These are phyloP conservation scores for Solanum pimpinellifolium DNA, from an alignment of 257 asterid genomes.

Conservation along the genomic window DNA sequence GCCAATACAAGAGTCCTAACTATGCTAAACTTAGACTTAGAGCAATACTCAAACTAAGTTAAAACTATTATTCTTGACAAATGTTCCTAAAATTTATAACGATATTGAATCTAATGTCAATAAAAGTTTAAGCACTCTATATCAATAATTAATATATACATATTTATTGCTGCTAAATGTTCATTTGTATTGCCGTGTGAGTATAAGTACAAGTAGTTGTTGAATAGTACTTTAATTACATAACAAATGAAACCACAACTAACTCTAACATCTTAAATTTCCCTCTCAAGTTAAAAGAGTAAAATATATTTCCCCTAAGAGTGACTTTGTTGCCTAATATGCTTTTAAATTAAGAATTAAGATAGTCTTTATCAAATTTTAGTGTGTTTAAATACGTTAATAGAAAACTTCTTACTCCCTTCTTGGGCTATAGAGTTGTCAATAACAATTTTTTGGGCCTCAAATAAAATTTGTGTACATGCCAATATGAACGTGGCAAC, in stretches of 20 bases:
- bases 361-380: not conserved
- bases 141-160: too few species aligned
- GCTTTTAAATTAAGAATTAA: not conserved
- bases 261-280: not conserved
- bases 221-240: too few species aligned
- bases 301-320: not conserved
- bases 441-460: not conserved
- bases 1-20: too few species aligned
- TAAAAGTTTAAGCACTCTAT: too few species aligned
- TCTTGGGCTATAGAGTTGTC: not conserved
- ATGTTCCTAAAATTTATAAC: too few species aligned
- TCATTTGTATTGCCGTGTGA: too few species aligned
- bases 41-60: too few species aligned
- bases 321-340: not conserved
- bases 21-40: too few species aligned
- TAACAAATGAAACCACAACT: too few species aligned
- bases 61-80: too few species aligned
- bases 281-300: not conserved
- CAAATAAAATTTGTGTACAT: not conserved
- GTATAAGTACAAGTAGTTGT: too few species aligned
- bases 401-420: not conserved
- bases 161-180: too few species aligned
- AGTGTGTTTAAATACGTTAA: accelerated
- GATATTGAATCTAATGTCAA: not conserved
- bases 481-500: not conserved